Percentiles rank a stretch among this genome's conserved stretches.
Evolutionary conservation across 2,329 filamentous ascomycete species (phyloP).

Genomic region (Colletotrichum karsti): DNA sequence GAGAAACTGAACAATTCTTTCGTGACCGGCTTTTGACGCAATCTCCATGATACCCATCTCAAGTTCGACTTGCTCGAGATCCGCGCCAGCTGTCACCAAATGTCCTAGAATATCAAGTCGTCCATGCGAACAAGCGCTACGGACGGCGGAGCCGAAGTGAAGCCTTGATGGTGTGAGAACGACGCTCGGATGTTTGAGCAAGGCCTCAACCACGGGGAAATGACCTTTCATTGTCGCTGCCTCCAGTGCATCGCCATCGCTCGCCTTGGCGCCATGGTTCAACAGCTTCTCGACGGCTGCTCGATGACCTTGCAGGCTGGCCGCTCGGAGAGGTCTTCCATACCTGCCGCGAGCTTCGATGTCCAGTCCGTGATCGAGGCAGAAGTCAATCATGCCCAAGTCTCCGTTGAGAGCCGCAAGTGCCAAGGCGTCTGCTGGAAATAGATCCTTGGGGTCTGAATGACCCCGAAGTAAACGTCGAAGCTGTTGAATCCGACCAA

Average conservation of each 20-base stretch:
- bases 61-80: no score
- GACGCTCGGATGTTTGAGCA: no score
- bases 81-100: no score
- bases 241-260: background rate
- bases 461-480: background rate
- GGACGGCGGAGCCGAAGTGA: no score
- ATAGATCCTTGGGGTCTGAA: background rate
- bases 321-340: background rate
- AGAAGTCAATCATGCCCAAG: background rate
- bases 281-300: background rate
- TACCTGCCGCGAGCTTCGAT: background rate
- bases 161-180: no score
- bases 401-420: background rate
- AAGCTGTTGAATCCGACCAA: background rate
- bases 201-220: no score
- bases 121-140: no score
- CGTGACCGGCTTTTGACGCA: no score
- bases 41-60: no score
- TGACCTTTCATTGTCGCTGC: background rate
- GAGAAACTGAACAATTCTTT: no score
- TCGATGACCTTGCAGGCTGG: background rate
- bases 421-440: background rate
- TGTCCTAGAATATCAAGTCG: no score
- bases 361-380: background rate
- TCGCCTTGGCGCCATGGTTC: background rate